Evolutionary conservation across 106 monocot species (phyloP).

Genomic region (Allium sativum): DNA sequence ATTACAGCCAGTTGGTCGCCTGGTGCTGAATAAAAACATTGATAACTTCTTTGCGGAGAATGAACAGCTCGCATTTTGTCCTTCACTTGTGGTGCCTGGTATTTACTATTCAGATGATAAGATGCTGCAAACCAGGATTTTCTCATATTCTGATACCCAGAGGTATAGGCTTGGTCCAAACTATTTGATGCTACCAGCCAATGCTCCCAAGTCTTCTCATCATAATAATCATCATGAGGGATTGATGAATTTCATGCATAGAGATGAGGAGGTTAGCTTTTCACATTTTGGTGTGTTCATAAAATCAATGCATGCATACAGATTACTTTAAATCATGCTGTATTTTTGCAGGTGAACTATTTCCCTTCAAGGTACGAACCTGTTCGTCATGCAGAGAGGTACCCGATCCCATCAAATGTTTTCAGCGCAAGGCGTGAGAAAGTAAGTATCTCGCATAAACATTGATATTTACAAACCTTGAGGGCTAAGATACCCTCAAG

Average conservation of each 20-base stretch:
- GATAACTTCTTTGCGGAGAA: constrained; percentile 69
- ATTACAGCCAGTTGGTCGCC: constrained; percentile 75
- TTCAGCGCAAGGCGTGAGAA: constrained; percentile 53
- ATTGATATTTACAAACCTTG: no score
- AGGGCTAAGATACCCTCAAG: no score
- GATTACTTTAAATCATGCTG: neutral
- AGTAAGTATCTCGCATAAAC: constrained; percentile 17
- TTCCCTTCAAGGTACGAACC: constrained; percentile 68
- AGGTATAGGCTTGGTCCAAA: constrained; percentile 65
- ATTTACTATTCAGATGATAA: constrained; percentile 70
- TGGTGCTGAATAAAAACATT: constrained; percentile 83
- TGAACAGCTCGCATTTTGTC: constrained; percentile 66
- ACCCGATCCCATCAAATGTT: constrained; percentile 36
- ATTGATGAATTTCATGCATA: constrained; percentile 69
- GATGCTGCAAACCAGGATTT: constrained; percentile 49
- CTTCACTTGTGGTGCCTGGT: constrained; percentile 54
- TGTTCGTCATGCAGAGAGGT: constrained; percentile 42
- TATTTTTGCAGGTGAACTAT: constrained; percentile 54
- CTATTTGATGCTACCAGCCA: constrained; percentile 68
- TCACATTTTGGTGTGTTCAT: neutral
- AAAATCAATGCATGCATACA: neutral
- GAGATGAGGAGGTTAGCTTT: constrained; percentile 57
- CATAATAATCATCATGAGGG: constrained; percentile 80
- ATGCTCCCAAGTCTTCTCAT: constrained; percentile 59
- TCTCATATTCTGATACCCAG: constrained; percentile 65